phyloP scores from a whole-genome alignment of 371 early-diverging fungal genomes.

The Parasitella parasitica region DNA sequence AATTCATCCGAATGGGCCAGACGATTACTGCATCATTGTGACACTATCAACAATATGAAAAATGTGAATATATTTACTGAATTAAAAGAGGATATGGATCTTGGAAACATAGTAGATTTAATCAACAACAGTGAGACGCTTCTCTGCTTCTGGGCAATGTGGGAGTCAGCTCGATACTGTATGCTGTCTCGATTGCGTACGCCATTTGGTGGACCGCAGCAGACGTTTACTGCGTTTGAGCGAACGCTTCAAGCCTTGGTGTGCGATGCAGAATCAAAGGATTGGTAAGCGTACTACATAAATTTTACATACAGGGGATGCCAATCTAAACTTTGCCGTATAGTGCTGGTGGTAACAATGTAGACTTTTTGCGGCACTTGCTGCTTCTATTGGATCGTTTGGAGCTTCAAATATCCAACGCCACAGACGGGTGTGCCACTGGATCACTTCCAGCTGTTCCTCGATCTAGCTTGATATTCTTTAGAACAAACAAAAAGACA shows the following conservation, averaged over 20 bases:
- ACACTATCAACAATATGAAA: constrained; percentile 27
- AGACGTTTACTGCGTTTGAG: constrained; percentile 75
- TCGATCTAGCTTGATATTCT: constrained; percentile 67
- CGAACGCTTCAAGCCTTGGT: constrained; percentile 43
- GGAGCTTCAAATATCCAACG: constrained; percentile 74
- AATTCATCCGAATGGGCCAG: constrained; percentile 32
- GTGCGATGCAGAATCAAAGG: not conserved
- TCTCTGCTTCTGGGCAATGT: constrained; percentile 70
- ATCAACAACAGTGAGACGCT: constrained; percentile 36
- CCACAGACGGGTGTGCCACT: constrained; percentile 62
- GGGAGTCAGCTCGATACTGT: constrained; percentile 79
- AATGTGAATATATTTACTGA: constrained; percentile 15
- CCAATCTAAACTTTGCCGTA: not conserved
- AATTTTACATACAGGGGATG: not conserved
- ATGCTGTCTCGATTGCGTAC: constrained; percentile 71
- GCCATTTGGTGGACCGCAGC: constrained; percentile 75
- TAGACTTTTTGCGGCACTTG: constrained; percentile 27
- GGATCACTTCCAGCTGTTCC: constrained; percentile 61
- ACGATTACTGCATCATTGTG: constrained; percentile 41
- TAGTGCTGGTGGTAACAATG: not conserved
- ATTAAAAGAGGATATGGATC: constrained; percentile 22
- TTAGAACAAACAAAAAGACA: constrained; percentile 68
- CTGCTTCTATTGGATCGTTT: constrained; percentile 66
- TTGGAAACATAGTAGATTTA: constrained; percentile 20
- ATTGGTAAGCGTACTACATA: not conserved